A percentile compares a stretch with the other conserved stretches of the same genome.
These are phyloP conservation scores for Mycocentrospora acerina DNA, from an alignment of 2,329 filamentous ascomycete species.

Conservation along the genomic window DNA sequence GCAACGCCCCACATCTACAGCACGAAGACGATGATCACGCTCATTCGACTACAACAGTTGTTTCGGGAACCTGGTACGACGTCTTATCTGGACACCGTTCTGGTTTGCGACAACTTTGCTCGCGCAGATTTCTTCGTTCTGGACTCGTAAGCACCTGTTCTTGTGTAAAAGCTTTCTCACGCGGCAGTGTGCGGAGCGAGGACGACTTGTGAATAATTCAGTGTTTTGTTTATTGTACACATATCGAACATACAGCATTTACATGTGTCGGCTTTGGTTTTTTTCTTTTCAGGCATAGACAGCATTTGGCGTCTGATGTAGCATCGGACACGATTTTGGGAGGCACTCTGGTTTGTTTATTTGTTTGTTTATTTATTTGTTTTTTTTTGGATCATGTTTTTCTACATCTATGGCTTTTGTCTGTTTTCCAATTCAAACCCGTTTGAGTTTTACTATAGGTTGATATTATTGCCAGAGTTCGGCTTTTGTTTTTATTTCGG, in stretches of 20 bases:
- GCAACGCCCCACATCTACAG: constrained; percentile 32
- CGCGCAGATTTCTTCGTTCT: no score
- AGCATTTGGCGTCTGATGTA: no score
- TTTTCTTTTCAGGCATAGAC: constrained; percentile 1
- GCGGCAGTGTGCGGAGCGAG: no score
- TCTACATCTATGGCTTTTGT: background rate
- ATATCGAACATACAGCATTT: no score
- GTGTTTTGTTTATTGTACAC: no score
- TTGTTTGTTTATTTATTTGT: background rate
- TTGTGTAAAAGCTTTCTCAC: no score
- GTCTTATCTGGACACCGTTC: no score
- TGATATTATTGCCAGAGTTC: constrained; percentile 18
- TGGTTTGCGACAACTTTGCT: no score
- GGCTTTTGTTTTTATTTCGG: constrained; percentile 16
- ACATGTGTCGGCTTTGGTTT: background rate
- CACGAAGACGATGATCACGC: constrained; percentile 36
- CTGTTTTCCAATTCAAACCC: background rate
- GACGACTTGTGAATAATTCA: no score
- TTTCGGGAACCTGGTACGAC: no score
- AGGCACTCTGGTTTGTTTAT: constrained; percentile 1
- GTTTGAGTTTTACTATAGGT: constrained; percentile 6
- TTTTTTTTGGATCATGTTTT: background rate
- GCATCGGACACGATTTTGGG: background rate
- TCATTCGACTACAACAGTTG: background rate
- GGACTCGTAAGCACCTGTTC: no score